Evolutionary conservation across 805 yeast genomes (phyloP).

Genomic region (Suhomyces prunicola): DNA sequence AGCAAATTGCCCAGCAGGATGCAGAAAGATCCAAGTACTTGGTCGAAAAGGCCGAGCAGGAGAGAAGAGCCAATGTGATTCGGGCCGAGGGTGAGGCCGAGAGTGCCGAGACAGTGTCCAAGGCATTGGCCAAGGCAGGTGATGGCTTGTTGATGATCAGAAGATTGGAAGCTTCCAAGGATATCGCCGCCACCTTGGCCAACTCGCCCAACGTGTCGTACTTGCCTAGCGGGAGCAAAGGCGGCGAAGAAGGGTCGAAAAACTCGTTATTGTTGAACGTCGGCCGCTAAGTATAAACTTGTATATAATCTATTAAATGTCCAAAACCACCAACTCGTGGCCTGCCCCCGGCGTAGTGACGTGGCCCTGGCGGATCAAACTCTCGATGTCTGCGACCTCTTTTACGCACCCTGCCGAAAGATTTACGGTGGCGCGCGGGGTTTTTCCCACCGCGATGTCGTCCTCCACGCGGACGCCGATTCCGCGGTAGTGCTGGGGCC

Average conservation of each 20-base stretch:
- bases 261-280: constrained; percentile 64
- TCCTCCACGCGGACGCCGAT: constrained; percentile 96
- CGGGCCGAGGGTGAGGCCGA: constrained; percentile 99
- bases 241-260: constrained; percentile 32
- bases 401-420: constrained; percentile 83
- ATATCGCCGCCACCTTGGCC: constrained; percentile 86
- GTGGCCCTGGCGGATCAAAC: constrained; percentile 54
- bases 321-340: constrained; percentile 30
- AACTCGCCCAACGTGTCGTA: constrained; percentile 82
- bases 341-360: constrained; percentile 46
- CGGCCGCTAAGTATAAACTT: constrained; percentile 48
- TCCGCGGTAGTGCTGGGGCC: constrained; percentile 79
- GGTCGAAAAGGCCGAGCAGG: constrained; percentile 94
- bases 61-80: constrained; percentile 88
- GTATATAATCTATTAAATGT: constrained; percentile 6
- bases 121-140: constrained; percentile 90
- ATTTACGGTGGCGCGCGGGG: constrained; percentile 44
- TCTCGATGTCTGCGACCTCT: constrained; percentile 79
- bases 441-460: constrained; percentile 77
- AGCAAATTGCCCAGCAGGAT: constrained; percentile 98
- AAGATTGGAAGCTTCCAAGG: constrained; percentile 95
- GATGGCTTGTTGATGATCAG: constrained; percentile 92
- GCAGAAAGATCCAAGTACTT: constrained; percentile 94
- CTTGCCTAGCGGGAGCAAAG: constrained; percentile 57
- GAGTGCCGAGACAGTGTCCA: constrained; percentile 92